Conservation (phyloP, 2,329 filamentous ascomycete genomes). For the Aspergillus novofumigatus region DNA sequence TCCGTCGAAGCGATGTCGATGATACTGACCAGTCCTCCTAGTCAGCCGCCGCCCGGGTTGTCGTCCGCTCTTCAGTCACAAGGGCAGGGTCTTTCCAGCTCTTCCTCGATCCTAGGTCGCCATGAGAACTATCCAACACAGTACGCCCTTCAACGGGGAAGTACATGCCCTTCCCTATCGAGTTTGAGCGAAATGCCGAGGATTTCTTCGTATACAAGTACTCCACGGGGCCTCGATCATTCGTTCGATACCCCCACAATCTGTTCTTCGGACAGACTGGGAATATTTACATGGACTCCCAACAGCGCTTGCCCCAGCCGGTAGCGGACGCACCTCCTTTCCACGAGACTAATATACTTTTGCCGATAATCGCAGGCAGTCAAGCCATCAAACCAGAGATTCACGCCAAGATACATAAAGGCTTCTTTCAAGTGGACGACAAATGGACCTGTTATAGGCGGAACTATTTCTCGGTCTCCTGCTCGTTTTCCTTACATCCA, state of each 20-base stretch:
- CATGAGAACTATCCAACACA: slow-evolving; percentile 33
- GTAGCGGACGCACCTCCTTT: slow-evolving; percentile 42
- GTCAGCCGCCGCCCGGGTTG: slow-evolving; percentile 46
- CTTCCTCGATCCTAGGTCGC: slow-evolving; percentile 35
- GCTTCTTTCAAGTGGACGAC: slow-evolving; percentile 74
- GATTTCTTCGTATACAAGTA: slow-evolving; percentile 30
- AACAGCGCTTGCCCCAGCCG: slow-evolving; percentile 25
- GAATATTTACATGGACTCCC: slow-evolving; percentile 21
- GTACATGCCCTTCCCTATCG: slow-evolving; percentile 27
- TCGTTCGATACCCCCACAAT: slow-evolving; percentile 27
- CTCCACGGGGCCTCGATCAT: slow-evolving; percentile 30
- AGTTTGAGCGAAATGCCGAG: slow-evolving; percentile 32
- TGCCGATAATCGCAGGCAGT: slow-evolving; percentile 31
- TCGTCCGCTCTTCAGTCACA: slow-evolving; percentile 35
- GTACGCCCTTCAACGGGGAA: slow-evolving; percentile 30
- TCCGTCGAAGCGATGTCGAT: slow-evolving; percentile 12
- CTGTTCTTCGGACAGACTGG: slow-evolving; percentile 26
- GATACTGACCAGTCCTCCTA: slow-evolving; percentile 22
- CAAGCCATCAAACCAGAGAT: slow-evolving; percentile 66
- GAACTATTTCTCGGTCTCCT: slow-evolving; percentile 85
- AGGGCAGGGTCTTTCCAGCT: slow-evolving; percentile 23
- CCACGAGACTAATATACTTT: slow-evolving; percentile 34
- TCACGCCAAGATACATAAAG: slow-evolving; percentile 78
- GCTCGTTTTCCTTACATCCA: slow-evolving; percentile 69
- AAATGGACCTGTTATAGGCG: slow-evolving; percentile 91